These are phyloP conservation scores for Suillus sp. DNA, from an alignment of 768 basidiomycete species.

Conservation along the genomic window DNA sequence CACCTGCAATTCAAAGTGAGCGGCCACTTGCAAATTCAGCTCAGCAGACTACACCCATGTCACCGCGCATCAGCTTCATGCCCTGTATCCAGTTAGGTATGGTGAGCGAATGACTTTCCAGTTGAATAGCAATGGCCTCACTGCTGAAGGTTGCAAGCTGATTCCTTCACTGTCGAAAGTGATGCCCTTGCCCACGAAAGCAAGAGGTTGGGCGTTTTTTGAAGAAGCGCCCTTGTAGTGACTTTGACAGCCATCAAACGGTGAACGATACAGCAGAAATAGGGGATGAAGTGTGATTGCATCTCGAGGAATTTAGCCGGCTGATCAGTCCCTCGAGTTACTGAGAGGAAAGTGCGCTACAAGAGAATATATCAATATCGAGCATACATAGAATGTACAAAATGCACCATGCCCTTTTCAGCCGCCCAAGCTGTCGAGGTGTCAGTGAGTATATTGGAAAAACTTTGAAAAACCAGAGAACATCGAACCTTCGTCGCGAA, in stretches of 20 bases:
- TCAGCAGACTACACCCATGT: slow-evolving; percentile 63
- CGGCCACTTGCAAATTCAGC: neutral
- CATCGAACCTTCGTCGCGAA: slow-evolving; percentile 27
- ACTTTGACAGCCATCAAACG: slow-evolving; percentile 37
- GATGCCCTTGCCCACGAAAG: slow-evolving; percentile 86
- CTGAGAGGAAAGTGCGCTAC: slow-evolving; percentile 75
- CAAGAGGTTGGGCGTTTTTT: slow-evolving; percentile 60
- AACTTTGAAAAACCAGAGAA: slow-evolving; percentile 3
- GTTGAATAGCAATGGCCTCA: slow-evolving; percentile 34
- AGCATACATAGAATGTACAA: neutral
- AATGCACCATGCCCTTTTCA: slow-evolving; percentile 74
- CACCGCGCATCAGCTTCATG: slow-evolving; percentile 84
- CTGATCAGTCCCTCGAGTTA: slow-evolving; percentile 42
- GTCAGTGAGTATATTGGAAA: slow-evolving; percentile 9
- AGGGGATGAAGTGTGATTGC: slow-evolving; percentile 37
- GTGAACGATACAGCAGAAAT: neutral
- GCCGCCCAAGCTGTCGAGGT: slow-evolving; percentile 68
- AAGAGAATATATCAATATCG: neutral
- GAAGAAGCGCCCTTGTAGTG: slow-evolving; percentile 78
- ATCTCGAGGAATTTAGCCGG: slow-evolving; percentile 89
- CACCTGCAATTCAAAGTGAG: slow-evolving; percentile 43
- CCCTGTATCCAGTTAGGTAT: slow-evolving; percentile 41
- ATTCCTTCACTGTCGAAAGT: slow-evolving; percentile 92
- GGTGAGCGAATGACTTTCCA: neutral
- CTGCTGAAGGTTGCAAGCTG: slow-evolving; percentile 75